A percentile compares a stretch with the other conserved stretches of the same genome.
Conservation (phyloP, 129 eudicot species). For the Helianthus annuus region DNA sequence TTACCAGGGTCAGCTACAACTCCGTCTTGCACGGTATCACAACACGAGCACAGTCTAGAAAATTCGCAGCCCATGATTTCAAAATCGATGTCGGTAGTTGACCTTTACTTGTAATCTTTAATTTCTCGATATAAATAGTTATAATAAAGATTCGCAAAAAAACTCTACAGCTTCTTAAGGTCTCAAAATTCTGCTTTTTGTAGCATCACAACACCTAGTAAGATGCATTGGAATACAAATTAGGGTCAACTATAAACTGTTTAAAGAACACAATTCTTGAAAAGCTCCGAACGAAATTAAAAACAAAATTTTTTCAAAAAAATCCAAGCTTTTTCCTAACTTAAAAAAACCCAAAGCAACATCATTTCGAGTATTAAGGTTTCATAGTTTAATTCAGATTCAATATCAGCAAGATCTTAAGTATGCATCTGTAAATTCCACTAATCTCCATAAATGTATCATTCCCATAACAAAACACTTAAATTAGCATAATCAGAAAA, state of each 20-base stretch:
- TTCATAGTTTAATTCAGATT: conserved; percentile 8
- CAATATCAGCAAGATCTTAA: conserved; percentile 13
- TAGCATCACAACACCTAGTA: conserved; percentile 24
- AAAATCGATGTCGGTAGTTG: conserved; percentile 5
- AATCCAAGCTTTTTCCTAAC: background rate
- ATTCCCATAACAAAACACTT: background rate
- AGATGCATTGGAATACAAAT: background rate
- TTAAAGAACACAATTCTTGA: background rate
- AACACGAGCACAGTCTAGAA: conserved; percentile 36
- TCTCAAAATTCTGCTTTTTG: conserved; percentile 17
- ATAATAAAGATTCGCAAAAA: conserved; percentile 10
- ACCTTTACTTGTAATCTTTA: conserved; percentile 16
- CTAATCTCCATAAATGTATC: background rate
- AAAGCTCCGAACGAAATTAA: conserved; percentile 3
- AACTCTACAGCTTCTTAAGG: conserved; percentile 17
- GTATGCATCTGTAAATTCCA: background rate
- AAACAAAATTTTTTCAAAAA: background rate
- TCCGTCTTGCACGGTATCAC: conserved; percentile 34
- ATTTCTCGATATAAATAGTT: background rate
- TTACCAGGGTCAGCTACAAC: conserved; percentile 25
- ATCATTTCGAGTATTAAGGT: background rate
- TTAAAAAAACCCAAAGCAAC: background rate
- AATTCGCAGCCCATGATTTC: conserved; percentile 39
- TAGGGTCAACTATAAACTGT: background rate
- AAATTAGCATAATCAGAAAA: background rate